These are phyloP conservation scores for Flaveria brownii DNA, from an alignment of 129 eudicot species.

Conservation along the genomic window DNA sequence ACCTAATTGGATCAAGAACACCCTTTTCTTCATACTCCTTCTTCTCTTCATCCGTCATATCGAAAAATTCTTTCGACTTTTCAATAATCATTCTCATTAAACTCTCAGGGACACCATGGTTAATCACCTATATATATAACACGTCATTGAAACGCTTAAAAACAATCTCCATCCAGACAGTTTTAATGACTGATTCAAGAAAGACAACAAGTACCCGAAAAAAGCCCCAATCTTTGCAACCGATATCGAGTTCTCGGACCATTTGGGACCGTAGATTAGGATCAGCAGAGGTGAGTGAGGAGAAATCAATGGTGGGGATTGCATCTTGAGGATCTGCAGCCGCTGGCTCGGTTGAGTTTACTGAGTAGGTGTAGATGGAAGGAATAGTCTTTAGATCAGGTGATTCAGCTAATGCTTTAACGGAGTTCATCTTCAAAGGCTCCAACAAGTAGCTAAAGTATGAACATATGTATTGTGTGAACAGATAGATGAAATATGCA, in stretches of 20 bases:
- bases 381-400: constrained; percentile 49
- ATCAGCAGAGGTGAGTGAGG: constrained; percentile 40
- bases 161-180: not conserved
- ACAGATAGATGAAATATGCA: not conserved
- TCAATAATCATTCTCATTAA: constrained; percentile 42
- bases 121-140: constrained; percentile 44
- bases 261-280: constrained; percentile 49
- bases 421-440: constrained; percentile 30
- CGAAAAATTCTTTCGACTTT: constrained; percentile 42
- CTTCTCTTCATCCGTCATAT: constrained; percentile 60
- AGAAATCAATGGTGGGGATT: constrained; percentile 61
- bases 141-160: not conserved
- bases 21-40: constrained; percentile 41
- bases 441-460: not conserved
- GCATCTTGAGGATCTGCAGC: constrained; percentile 39
- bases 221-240: constrained; percentile 76
- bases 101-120: constrained; percentile 64
- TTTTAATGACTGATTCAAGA: not conserved
- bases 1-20: constrained; percentile 56
- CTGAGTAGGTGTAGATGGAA: constrained; percentile 45
- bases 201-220: constrained; percentile 40
- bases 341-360: constrained; percentile 24
- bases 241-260: constrained; percentile 48
- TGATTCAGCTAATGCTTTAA: constrained; percentile 58
- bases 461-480: not conserved